phyloP scores from a whole-genome alignment of 169 alveolate genomes.

The Eimeria mitis region DNA sequence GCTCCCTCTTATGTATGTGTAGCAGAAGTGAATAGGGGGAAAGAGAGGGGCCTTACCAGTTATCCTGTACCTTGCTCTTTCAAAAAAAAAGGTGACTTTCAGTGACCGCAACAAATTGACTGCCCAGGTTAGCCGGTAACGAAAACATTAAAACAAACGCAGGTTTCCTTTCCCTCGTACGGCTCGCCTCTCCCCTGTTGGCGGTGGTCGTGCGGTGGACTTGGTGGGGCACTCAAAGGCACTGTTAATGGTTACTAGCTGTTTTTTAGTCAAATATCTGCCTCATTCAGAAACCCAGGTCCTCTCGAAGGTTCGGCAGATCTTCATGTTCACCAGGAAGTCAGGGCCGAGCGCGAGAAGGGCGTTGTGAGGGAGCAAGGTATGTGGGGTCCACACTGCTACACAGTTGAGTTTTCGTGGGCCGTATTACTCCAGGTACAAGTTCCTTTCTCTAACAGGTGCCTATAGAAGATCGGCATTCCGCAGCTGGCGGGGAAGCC shows the following conservation, averaged over 20 bases:
- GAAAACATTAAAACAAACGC: neutral
- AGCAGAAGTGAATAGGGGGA: slow-evolving; percentile 15
- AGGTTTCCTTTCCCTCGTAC: slow-evolving; percentile 16
- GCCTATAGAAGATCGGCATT: neutral
- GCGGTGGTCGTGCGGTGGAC: slow-evolving; percentile 17
- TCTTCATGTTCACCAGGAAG: neutral
- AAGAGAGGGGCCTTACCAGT: neutral
- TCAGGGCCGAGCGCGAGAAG: neutral
- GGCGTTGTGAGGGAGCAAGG: neutral
- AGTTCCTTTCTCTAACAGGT: neutral
- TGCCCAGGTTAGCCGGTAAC: slow-evolving; percentile 3
- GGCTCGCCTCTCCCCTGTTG: slow-evolving; percentile 19
- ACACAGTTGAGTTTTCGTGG: neutral
- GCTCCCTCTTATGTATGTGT: slow-evolving; percentile 24
- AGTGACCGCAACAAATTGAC: neutral
- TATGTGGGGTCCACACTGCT: slow-evolving; percentile 45
- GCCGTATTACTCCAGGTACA: neutral
- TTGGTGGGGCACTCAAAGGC: slow-evolving; percentile 9
- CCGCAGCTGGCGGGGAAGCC: slow-evolving; percentile 5
- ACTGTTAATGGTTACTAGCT: neutral
- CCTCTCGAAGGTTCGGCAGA: neutral
- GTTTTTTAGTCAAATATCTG: neutral
- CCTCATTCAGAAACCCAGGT: neutral
- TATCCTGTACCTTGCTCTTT: neutral
- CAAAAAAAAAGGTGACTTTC: neutral